phyloP scores from a whole-genome alignment of 2,329 filamentous ascomycete species.

The Dactylonectria estremocensis region DNA sequence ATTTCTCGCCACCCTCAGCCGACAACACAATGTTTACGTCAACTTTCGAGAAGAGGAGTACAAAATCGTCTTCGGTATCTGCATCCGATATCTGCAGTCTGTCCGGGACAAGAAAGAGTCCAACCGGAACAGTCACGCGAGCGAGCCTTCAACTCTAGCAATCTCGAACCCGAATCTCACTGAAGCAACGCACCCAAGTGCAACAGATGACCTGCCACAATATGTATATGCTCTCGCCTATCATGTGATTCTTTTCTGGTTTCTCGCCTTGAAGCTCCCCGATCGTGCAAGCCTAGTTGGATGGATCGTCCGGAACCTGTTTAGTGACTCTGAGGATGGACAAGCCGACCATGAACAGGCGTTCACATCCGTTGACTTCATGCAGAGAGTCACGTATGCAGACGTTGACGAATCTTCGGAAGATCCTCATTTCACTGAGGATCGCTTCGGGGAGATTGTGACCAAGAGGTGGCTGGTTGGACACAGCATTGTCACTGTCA shows the following conservation, averaged over 20 bases:
- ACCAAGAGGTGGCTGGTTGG: slow-evolving; percentile 81
- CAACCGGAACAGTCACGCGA: slow-evolving; percentile 61
- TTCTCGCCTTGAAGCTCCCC: slow-evolving; percentile 87
- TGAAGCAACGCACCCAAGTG: slow-evolving; percentile 45
- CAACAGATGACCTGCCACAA: slow-evolving; percentile 84
- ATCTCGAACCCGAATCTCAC: slow-evolving; percentile 34
- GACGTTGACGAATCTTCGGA: slow-evolving; percentile 84
- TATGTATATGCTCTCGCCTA: slow-evolving; percentile 96
- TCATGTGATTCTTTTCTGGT: slow-evolving; percentile 98
- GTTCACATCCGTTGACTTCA: slow-evolving; percentile 93
- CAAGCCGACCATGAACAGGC: slow-evolving; percentile 91
- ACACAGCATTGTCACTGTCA: slow-evolving; percentile 81
- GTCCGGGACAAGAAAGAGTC: slow-evolving; percentile 77
- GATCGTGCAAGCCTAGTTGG: slow-evolving; percentile 88
- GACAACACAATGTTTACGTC: slow-evolving; percentile 86
- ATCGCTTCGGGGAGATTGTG: slow-evolving; percentile 75
- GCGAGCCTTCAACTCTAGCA: slow-evolving; percentile 57
- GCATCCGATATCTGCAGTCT: slow-evolving; percentile 92
- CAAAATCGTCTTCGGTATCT: slow-evolving; percentile 94
- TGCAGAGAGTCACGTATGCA: slow-evolving; percentile 89
- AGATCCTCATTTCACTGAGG: slow-evolving; percentile 75
- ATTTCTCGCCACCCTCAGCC: slow-evolving; percentile 90
- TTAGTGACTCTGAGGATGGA: slow-evolving; percentile 80
- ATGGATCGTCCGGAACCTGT: slow-evolving; percentile 92
- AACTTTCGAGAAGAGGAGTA: slow-evolving; percentile 95